These are phyloP conservation scores for Candida mesenterica DNA, from an alignment of 1,139 yeast genomes.

Conservation along the genomic window DNA sequence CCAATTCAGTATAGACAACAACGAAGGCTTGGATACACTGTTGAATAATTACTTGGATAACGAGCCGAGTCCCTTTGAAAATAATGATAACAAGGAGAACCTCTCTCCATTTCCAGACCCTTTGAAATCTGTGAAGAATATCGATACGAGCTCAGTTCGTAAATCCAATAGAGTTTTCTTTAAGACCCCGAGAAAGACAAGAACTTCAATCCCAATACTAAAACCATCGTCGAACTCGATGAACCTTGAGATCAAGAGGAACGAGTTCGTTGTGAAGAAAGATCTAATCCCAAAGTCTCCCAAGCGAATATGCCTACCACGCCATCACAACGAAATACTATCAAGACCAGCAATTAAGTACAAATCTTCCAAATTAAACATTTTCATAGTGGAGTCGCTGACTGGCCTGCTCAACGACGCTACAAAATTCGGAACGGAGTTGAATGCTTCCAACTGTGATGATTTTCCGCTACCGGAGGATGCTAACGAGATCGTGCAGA, in stretches of 20 bases:
- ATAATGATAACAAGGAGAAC: conserved; percentile 36
- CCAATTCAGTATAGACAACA: conserved; percentile 15
- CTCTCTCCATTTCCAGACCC: conserved; percentile 29
- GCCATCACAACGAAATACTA: conserved; percentile 28
- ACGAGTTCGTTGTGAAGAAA: conserved; percentile 13
- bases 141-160: conserved; percentile 20
- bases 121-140: conserved; percentile 19
- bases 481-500: conserved; percentile 59
- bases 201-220: conserved; percentile 28
- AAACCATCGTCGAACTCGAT: conserved; percentile 27
- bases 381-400: conserved; percentile 64
- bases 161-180: conserved; percentile 24
- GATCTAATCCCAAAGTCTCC: conserved; percentile 22
- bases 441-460: conserved; percentile 61
- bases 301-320: conserved; percentile 44
- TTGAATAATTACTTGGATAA: conserved; percentile 26
- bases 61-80: conserved; percentile 4
- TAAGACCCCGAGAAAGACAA: conserved; percentile 19
- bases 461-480: conserved; percentile 65
- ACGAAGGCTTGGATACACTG: conserved; percentile 31
- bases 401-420: conserved; percentile 69
- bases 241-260: conserved; percentile 19
- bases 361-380: conserved; percentile 24
- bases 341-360: conserved; percentile 42
- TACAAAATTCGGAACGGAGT: conserved; percentile 72